Evolutionary conservation across 192 early-diverging fungal species (phyloP), one percentile per base, ranked within the genome.

Genomic region (Coemansia sp.): DNA sequence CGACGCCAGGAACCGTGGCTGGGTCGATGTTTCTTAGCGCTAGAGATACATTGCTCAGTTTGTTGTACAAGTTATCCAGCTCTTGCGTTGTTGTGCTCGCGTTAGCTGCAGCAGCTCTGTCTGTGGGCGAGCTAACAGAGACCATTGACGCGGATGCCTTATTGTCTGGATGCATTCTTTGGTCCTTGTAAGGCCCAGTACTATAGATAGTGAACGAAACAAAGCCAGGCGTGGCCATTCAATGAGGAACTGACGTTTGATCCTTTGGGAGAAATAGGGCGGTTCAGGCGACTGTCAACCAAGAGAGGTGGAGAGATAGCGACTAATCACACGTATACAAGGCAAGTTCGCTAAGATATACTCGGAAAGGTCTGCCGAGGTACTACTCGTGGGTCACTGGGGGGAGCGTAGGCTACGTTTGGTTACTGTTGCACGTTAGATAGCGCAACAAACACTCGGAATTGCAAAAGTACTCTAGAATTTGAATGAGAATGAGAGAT

Each of bases 171-270:
- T 41, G 51, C 70, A 68, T 71, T 41, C 74, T 77, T 55, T 47
- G 71, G 51, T 74, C 80, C n/a, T 70, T 22, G 69, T 63, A 55
- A 22, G 74, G 52, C 47, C 69, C 68, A 42, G 65, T 70, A 43
- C 62, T 59, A 60, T 52, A 66, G 63, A 74, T 49, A 29, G 75
- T 40, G 59, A 75, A 82, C 52, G 69, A 69, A 34, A 77, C 62
- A 46, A 82, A 69, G 62, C 71, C 68, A 41, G 80, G 72, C 42
- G 80, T 72, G 62, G 65, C 72, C 80, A 82, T 82, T 71, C 68
- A 76, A 36, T 33, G 31, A 60, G 31, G 31, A 34, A 16, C 33
- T 51, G 57, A 24, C 11, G 29, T 11, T 52, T 52, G 54, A 57
- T 57, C 22, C 51, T 52, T 52, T 52, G 18, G 44, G 6, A 18